phyloP scores from a whole-genome alignment of 805 yeast species.

The Ogataea chonburiensis region DNA sequence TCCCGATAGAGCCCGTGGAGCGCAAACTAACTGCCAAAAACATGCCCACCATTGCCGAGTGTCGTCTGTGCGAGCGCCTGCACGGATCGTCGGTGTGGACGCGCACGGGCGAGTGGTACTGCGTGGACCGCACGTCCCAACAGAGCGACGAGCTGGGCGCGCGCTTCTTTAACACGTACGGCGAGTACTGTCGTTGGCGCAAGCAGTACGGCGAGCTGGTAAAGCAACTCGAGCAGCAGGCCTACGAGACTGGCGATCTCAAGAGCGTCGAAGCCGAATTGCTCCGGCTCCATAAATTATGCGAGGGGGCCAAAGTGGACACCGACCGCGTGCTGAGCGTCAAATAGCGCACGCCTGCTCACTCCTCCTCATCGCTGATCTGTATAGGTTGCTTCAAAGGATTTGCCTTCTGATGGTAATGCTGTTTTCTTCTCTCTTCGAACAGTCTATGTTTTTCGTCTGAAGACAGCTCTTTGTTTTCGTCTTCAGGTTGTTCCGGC shows the following conservation, averaged over 20 bases:
- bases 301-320: slow-evolving; percentile 9
- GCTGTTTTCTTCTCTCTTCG: slow-evolving; percentile 76
- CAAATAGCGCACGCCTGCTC: slow-evolving; percentile 13
- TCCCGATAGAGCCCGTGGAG: slow-evolving; percentile 29
- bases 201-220: slow-evolving; percentile 14
- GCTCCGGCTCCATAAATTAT: slow-evolving; percentile 14
- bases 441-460: slow-evolving; percentile 66
- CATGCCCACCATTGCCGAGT: slow-evolving; percentile 34
- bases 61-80: slow-evolving; percentile 29
- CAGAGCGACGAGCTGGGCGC: slow-evolving; percentile 26
- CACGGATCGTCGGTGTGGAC: slow-evolving; percentile 31
- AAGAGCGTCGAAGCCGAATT: slow-evolving; percentile 22
- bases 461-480: slow-evolving; percentile 43
- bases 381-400: slow-evolving; percentile 45
- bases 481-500: slow-evolving; percentile 28
- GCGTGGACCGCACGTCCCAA: slow-evolving; percentile 20
- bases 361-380: slow-evolving; percentile 32
- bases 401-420: slow-evolving; percentile 62
- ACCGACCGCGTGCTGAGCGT: slow-evolving; percentile 9
- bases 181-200: slow-evolving; percentile 29
- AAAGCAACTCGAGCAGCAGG: slow-evolving; percentile 18
- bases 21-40: slow-evolving; percentile 29
- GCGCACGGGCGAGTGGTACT: slow-evolving; percentile 33
- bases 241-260: slow-evolving; percentile 18
- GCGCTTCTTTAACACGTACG: slow-evolving; percentile 25